Evolutionary conservation across 75 land plant genomes (phyloP).

Genomic region (Pinus tabuliformis): DNA sequence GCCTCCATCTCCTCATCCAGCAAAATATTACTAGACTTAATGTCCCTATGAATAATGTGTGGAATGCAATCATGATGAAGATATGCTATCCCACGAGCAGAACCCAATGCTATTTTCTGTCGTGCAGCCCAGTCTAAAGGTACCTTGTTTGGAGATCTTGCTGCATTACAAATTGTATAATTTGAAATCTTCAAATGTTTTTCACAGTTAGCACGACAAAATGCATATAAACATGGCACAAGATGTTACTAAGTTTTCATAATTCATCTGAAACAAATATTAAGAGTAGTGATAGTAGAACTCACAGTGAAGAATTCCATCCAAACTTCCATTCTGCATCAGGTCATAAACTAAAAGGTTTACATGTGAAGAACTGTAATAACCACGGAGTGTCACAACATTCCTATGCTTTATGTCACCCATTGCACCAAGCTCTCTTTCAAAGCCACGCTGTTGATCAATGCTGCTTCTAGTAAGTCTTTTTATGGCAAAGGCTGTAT

Average conservation of each 20-base stretch:
- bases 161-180: conserved; percentile 16
- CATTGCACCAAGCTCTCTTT: conserved; percentile 79
- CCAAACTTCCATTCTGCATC: conserved; percentile 87
- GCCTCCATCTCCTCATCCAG: conserved; percentile 84
- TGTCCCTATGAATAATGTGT: conserved; percentile 81
- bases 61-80: conserved; percentile 92
- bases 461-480: conserved; percentile 48
- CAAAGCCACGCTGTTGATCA: conserved; percentile 76
- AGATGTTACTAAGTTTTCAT: neutral
- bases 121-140: conserved; percentile 68
- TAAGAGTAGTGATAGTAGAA: neutral
- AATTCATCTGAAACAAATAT: neutral
- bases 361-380: conserved; percentile 62
- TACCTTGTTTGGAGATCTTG: conserved; percentile 18
- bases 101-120: conserved; percentile 72
- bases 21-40: conserved; percentile 84
- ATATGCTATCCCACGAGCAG: conserved; percentile 79
- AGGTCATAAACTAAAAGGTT: conserved; percentile 83
- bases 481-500: conserved; percentile 71
- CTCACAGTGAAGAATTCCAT: conserved; percentile 64
- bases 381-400: conserved; percentile 82
- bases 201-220: neutral
- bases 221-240: neutral
- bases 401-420: conserved; percentile 86
- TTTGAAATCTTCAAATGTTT: neutral